These are phyloP conservation scores for Psilocybe cyanescens DNA, from an alignment of 768 basidiomycete species.

Conservation along the genomic window DNA sequence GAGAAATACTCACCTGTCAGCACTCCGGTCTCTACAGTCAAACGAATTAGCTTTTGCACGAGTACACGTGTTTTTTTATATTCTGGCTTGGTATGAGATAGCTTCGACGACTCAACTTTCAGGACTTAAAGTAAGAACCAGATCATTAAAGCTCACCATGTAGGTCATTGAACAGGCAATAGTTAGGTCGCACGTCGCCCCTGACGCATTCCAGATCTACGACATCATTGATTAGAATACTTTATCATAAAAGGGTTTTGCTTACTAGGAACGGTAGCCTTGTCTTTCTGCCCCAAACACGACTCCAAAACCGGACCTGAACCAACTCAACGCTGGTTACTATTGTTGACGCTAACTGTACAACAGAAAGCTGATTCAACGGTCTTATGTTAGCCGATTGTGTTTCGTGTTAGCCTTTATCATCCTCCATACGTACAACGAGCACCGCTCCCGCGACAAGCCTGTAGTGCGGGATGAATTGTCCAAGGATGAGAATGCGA, in stretches of 20 bases:
- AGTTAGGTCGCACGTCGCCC: not conserved
- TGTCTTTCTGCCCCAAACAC: not conserved
- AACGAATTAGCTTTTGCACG: not conserved
- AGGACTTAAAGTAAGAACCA: not conserved
- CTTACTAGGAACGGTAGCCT: not conserved
- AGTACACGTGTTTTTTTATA: not conserved
- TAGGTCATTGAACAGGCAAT: constrained; percentile 1
- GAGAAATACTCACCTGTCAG: not conserved
- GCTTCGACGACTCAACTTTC: not conserved
- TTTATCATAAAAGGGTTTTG: not conserved
- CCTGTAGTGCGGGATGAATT: not conserved
- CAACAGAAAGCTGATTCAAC: not conserved
- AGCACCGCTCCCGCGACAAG: not conserved
- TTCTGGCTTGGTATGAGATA: not conserved
- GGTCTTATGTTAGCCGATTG: no score
- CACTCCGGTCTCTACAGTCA: not conserved
- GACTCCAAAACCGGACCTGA: not conserved
- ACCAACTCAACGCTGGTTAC: not conserved
- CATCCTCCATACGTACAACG: not conserved
- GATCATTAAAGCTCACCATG: not conserved
- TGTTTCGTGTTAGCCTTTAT: not conserved
- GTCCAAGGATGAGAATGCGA: not conserved
- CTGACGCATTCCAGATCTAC: constrained; percentile 1
- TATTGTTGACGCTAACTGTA: not conserved
- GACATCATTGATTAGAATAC: not conserved